A percentile compares a stretch with the other conserved stretches of the same genome.
Evolutionary conservation across 805 yeast genomes (phyloP).

Genomic region (Candida tallmaniae): DNA sequence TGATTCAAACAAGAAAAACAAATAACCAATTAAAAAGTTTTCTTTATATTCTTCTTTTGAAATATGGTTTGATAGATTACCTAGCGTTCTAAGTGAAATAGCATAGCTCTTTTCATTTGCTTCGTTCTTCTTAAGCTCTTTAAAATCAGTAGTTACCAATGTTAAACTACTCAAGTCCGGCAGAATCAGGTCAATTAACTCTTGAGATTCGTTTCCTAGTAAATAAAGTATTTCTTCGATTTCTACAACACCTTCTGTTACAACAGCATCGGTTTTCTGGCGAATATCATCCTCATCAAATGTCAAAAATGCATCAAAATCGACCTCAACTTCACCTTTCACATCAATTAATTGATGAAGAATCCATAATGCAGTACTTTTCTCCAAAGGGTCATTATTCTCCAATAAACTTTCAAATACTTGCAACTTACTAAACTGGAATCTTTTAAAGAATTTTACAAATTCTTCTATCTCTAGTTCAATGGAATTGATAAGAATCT

Average conservation of each 20-base stretch:
- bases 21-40: conserved; percentile 60
- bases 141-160: conserved; percentile 2
- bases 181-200: conserved; percentile 31
- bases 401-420: conserved; percentile 2
- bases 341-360: conserved; percentile 17
- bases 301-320: conserved; percentile 16
- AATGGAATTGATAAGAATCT: conserved; percentile 14
- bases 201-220: conserved; percentile 35
- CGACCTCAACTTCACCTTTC: conserved; percentile 5
- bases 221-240: conserved; percentile 23
- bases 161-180: conserved; percentile 14
- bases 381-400: background rate
- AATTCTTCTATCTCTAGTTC: conserved; percentile 17
- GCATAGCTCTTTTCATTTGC: conserved; percentile 25
- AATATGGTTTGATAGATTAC: conserved; percentile 20
- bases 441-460: conserved; percentile 3
- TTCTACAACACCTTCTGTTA: conserved; percentile 3
- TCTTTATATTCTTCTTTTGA: conserved; percentile 30
- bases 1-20: conserved; percentile 70
- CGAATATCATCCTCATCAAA: conserved; percentile 12
- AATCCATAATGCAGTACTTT: conserved; percentile 28
- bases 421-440: background rate
- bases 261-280: conserved; percentile 1
- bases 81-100: conserved; percentile 45
- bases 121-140: conserved; percentile 4